These are phyloP conservation scores for Hypoxylon sp. DNA, from an alignment of 2,329 filamentous ascomycete species.

Conservation along the genomic window DNA sequence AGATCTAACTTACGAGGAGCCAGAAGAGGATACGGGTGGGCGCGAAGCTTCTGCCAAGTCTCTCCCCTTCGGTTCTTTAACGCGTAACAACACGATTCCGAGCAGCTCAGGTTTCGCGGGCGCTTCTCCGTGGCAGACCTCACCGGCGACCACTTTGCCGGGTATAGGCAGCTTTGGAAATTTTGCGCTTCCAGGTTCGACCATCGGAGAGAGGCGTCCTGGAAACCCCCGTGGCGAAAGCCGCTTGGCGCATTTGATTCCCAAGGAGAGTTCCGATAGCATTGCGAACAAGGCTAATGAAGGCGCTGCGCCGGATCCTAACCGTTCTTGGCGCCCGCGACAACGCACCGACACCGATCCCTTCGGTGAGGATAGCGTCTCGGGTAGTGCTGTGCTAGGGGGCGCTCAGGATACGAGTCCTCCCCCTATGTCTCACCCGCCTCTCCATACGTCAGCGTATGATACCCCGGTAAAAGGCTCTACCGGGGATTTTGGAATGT, in stretches of 20 bases:
- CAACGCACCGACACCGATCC: constrained; percentile 80
- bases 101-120: constrained; percentile 60
- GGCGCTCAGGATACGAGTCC: constrained; percentile 78
- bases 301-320: constrained; percentile 53
- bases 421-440: constrained; percentile 52
- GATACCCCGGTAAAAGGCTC: constrained; percentile 68
- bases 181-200: constrained; percentile 76
- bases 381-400: constrained; percentile 79
- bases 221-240: constrained; percentile 80
- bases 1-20: constrained; percentile 65
- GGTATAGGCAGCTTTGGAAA: constrained; percentile 90
- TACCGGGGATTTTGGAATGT: constrained; percentile 72
- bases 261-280: constrained; percentile 80
- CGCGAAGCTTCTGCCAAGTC: constrained; percentile 50
- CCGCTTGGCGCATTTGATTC: constrained; percentile 86
- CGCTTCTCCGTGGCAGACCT: constrained; percentile 60
- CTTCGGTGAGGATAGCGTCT: constrained; percentile 72
- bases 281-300: constrained; percentile 65
- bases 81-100: constrained; percentile 66
- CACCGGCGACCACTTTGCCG: constrained; percentile 67
- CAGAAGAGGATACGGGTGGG: constrained; percentile 57
- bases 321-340: constrained; percentile 68
- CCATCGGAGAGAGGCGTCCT: constrained; percentile 79
- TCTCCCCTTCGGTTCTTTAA: constrained; percentile 60
- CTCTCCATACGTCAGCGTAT: constrained; percentile 57